Base-by-base conservation (phyloP, 345 rosid species). In the Salix udensis region DNA sequence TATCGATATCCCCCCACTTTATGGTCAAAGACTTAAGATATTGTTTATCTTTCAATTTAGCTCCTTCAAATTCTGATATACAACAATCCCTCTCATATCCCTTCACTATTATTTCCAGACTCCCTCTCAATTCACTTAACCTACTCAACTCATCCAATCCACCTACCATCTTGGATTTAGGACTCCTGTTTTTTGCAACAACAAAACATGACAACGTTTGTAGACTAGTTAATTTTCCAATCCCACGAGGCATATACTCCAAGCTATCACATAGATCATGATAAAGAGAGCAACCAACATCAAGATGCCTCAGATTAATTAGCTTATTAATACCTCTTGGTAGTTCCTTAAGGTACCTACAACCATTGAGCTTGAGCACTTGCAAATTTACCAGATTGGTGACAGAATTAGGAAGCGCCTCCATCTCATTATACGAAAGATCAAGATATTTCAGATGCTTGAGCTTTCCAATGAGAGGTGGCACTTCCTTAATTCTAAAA, bases 361-460 rank as follows among this genome's bases (percentile, higher is more conserved):
- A 31, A 31, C 34, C 34, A 31, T 31, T 31, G 34, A 31, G 34
- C 34, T 31, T 31, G 34, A 31, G 34, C 34, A 31, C 34, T 31
- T 31, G 34, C 4, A 31, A 31, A 31, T 31, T 31, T 31, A 31
- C 34, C 0, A 31, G 34, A 31, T 31, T 31, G 34, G 34, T 31
- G 34, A 31, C 0, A 31, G 34, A 31, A 31, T 31, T 31, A 31
- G 34, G 34, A 31, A 31, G 34, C 4, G 34, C 34, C 34, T 31
- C 34, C 34, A 31, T 31, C 34, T 0, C 0, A 31, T 31, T 31
- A 31, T 31, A 3, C 34, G 34, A 31, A 31, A 31, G 44, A 76
- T 78, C 70, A 19, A 82, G 76, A 70, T 77, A 74, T 30, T 78
- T 71, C 2, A 78, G 42, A 21, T 70, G 68, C 28, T 73, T 77